phyloP scores from a whole-genome alignment of 2,329 filamentous ascomycete species.

The Pezicula neosporulosa region DNA sequence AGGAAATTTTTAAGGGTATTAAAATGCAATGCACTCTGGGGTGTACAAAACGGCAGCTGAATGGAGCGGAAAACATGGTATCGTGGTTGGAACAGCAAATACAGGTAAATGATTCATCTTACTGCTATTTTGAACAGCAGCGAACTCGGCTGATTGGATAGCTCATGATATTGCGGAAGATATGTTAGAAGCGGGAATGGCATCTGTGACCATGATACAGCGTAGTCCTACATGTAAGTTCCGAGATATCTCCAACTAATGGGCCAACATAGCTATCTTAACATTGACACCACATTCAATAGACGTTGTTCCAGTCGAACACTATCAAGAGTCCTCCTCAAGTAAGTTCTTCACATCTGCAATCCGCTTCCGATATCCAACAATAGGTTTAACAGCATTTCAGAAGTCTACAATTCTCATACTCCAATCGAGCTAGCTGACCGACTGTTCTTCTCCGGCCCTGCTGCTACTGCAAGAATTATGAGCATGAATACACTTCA shows the following conservation, averaged over 20 bases:
- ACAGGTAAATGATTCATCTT: constrained; percentile 42
- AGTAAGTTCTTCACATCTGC: not conserved
- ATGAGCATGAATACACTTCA: not conserved
- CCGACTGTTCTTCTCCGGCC: constrained; percentile 2
- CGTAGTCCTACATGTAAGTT: constrained; percentile 50
- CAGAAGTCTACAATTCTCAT: constrained; percentile 7
- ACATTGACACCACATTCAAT: no score
- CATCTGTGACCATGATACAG: constrained; percentile 64
- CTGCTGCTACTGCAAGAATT: constrained; percentile 2
- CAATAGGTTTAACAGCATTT: not conserved
- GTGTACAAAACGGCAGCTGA: constrained; percentile 5
- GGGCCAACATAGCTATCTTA: no score
- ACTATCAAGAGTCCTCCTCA: constrained; percentile 32
- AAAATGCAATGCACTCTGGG: constrained; percentile 11
- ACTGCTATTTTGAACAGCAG: no score
- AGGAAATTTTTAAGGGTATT: constrained; percentile 10
- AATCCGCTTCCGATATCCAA: no score
- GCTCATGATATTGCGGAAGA: constrained; percentile 67
- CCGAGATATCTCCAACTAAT: no score
- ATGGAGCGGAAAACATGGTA: constrained; percentile 50
- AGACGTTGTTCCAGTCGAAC: constrained; percentile 51
- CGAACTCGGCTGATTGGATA: constrained; percentile 21
- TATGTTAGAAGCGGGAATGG: constrained; percentile 60
- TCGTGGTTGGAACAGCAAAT: constrained; percentile 56
- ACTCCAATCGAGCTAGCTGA: constrained; percentile 10